phyloP scores from a whole-genome alignment of 345 rosid genomes.

The Eucalyptus tenuipes region DNA sequence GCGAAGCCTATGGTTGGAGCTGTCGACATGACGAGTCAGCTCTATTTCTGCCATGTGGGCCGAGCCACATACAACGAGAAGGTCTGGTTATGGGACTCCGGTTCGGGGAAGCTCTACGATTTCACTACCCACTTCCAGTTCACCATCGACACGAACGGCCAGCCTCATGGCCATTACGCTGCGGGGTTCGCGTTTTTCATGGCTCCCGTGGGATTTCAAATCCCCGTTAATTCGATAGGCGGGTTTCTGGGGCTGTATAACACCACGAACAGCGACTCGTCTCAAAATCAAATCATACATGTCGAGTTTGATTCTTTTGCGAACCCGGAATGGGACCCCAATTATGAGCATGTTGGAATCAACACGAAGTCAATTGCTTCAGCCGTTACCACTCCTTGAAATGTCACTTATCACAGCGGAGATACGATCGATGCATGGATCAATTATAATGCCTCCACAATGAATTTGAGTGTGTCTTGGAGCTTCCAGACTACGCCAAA shows the following conservation, averaged over 20 bases:
- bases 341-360: constrained; percentile 8
- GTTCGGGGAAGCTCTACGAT: background rate
- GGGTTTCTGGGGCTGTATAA: constrained; percentile 16
- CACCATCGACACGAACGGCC: background rate
- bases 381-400: constrained; percentile 11
- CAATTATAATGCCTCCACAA: constrained; percentile 12
- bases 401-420: constrained; percentile 9
- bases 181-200: constrained; percentile 19
- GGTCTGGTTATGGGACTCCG: constrained; percentile 10
- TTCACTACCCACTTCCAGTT: constrained; percentile 19
- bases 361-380: constrained; percentile 13
- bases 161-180: background rate
- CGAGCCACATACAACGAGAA: constrained; percentile 1
- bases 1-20: constrained; percentile 3
- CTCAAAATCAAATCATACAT: background rate
- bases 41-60: constrained; percentile 4
- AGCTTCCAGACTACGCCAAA: constrained; percentile 4
- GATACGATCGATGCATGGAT: constrained; percentile 13
- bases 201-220: constrained; percentile 8
- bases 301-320: constrained; percentile 11
- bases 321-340: constrained; percentile 14
- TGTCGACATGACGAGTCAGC: background rate
- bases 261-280: background rate
- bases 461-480: constrained; percentile 42
- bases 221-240: constrained; percentile 14